A percentile compares a stretch with the other conserved stretches of the same genome.
These are phyloP conservation scores for Sarocladium oryzae DNA, from an alignment of 2,329 filamentous ascomycete genomes.

Conservation along the genomic window DNA sequence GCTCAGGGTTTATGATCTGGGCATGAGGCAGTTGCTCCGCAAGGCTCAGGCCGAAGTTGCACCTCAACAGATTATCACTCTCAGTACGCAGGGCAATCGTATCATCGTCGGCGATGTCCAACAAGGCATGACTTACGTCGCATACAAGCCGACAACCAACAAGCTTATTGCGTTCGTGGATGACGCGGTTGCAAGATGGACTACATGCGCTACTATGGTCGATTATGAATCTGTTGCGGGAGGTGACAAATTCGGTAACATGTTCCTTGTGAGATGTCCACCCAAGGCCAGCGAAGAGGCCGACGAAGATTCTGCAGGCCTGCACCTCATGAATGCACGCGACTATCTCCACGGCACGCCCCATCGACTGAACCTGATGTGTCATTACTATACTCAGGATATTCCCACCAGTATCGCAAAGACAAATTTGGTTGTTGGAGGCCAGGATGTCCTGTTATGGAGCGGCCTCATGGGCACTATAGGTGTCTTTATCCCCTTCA, in stretches of 20 bases:
- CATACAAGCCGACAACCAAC: constrained; percentile 90
- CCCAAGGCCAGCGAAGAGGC: constrained; percentile 80
- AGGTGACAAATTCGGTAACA: constrained; percentile 95
- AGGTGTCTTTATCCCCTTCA: constrained; percentile 86
- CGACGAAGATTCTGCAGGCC: constrained; percentile 84
- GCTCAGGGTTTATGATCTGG: constrained; percentile 84
- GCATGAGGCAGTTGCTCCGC: constrained; percentile 84
- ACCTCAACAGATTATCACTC: constrained; percentile 75
- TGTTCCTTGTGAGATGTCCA: constrained; percentile 87
- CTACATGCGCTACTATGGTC: constrained; percentile 84
- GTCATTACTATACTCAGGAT: constrained; percentile 87
- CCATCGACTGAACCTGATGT: constrained; percentile 76
- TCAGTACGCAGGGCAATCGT: constrained; percentile 85
- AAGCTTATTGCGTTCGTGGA: constrained; percentile 89
- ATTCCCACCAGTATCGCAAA: constrained; percentile 88
- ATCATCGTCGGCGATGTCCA: constrained; percentile 90
- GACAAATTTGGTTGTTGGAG: constrained; percentile 82
- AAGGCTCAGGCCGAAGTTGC: constrained; percentile 80
- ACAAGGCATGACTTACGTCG: constrained; percentile 84
- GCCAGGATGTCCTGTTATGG: constrained; percentile 88
- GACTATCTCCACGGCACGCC: constrained; percentile 85
- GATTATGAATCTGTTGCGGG: constrained; percentile 95
- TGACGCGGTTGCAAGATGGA: constrained; percentile 85
- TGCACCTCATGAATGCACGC: constrained; percentile 85
- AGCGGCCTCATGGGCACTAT: constrained; percentile 91